These are phyloP conservation scores for Cadophora luteo-olivacea DNA, from an alignment of 2,329 filamentous ascomycete species.

Conservation along the genomic window DNA sequence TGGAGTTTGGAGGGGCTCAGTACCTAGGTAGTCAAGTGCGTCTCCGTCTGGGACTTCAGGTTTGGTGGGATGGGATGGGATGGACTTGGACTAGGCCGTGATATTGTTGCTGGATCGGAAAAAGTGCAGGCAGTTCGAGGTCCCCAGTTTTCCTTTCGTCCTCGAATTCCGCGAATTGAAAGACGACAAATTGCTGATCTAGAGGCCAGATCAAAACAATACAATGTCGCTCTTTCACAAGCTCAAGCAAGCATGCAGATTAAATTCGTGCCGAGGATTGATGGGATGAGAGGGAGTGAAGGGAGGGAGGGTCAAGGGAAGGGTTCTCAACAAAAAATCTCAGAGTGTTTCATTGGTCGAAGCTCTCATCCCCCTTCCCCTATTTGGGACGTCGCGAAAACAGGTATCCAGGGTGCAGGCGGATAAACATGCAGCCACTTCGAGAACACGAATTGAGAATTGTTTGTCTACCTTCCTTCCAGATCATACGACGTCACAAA, in stretches of 20 bases:
- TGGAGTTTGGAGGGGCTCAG: constrained; percentile 11
- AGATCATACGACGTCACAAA: not conserved
- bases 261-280: constrained; percentile 7
- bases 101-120: not conserved
- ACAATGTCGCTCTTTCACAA: not conserved
- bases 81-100: not conserved
- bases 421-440: not conserved
- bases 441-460: not conserved
- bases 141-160: not conserved
- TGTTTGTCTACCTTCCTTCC: not conserved
- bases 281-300: not conserved
- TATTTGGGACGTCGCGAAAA: constrained; percentile 10
- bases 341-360: not conserved
- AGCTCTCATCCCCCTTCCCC: not conserved
- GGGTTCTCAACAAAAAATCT: not conserved
- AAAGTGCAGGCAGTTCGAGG: not conserved
- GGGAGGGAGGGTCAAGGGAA: not conserved
- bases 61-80: not conserved
- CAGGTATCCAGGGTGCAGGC: not conserved
- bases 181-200: not conserved
- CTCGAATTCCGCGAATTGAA: constrained; percentile 7
- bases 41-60: constrained; percentile 6
- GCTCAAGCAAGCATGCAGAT: not conserved
- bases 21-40: not conserved
- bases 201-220: not conserved